These are phyloP conservation scores for Wallacemonas rigidus DNA, from an alignment of 208 protist species.

Conservation along the genomic window DNA sequence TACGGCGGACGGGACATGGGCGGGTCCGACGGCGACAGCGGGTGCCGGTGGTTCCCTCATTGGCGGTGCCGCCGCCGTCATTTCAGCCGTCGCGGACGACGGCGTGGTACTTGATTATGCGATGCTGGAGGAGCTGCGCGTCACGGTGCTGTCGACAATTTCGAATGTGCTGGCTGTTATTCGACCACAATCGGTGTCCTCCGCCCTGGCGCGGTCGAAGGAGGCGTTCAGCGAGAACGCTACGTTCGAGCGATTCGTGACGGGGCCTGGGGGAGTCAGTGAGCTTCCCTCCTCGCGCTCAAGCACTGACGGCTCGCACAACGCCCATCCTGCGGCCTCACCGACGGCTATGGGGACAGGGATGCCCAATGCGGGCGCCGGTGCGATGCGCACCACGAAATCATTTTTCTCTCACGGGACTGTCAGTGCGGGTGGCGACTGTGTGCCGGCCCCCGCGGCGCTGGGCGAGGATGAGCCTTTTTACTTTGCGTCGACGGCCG, in stretches of 20 bases:
- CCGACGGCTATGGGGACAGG: not conserved
- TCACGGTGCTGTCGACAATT: constrained; percentile 28
- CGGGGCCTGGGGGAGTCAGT: not conserved
- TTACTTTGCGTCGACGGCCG: constrained; percentile 12
- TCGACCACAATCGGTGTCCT: constrained; percentile 12
- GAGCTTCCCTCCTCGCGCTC: not conserved
- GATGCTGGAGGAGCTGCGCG: constrained; percentile 32
- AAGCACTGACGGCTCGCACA: not conserved
- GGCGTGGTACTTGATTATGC: not conserved
- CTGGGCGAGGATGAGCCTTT: constrained; percentile 1
- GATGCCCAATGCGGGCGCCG: not conserved
- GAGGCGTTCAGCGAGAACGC: constrained; percentile 24
- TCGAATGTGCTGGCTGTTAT: constrained; percentile 3
- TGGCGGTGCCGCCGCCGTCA: not conserved
- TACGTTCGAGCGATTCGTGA: not conserved
- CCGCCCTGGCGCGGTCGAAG: constrained; percentile 25
- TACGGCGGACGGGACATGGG: not conserved
- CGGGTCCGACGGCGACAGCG: not conserved
- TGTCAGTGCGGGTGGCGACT: no score
- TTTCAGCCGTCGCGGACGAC: not conserved
- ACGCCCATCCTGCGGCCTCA: not conserved
- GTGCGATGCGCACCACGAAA: not conserved
- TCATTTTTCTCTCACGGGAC: no score
- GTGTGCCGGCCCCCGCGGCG: not conserved
- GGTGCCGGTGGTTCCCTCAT: not conserved